Evolutionary conservation across 2,329 filamentous ascomycete species (phyloP), one percentile per base, ranked within the genome.

Genomic region (Aspergillus ochraceoroseus): DNA sequence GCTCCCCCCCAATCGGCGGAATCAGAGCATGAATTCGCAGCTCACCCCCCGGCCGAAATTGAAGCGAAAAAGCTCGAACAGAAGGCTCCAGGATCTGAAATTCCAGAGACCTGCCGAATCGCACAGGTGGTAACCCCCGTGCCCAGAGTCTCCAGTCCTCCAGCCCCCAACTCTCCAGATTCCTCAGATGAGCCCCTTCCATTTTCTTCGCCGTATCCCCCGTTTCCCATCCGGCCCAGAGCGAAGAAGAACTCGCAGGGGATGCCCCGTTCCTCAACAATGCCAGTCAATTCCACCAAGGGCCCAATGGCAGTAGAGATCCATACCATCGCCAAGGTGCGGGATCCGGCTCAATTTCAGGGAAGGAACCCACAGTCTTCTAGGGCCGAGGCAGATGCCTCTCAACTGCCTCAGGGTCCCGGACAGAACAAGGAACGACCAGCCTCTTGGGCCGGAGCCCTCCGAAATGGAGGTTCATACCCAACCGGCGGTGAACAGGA

Each of bases 71-170:
- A 35, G 12, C n/a, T 13, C 14, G 29, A 38, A 28, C 17, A 37
- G 7, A 26, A 38, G 26, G 8, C 29, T 11, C 4, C 31, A 7
- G 31, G 11, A 13, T 33, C 44, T 14, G 46, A 40, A 26, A 15
- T 43, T 17, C 43, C 47, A 7, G 45, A 46, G 14, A 46, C 52
- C 12, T 48, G 48, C 23, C 43, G 49, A n/a, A 45, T 54, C 5
- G 48, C 34, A 31, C 56, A 49, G 22, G 43, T 49, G n/a, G 27
- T 40, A 6, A 57, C 53, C n/a, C 51, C 55, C 2, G 45, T 46
- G 4, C 53, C 48, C 14, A 38, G 42, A 14, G 38, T 44, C 6
- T 40, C 39, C 14, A 42, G 44, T 29, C 41, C 36, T 11, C 34
- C 50, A n/a, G 32, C 38, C 30, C 36, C 54, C 23, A 46, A 51